Evolutionary conservation across 2,329 filamentous ascomycete species (phyloP).

Genomic region (Harringtonia lauricola): DNA sequence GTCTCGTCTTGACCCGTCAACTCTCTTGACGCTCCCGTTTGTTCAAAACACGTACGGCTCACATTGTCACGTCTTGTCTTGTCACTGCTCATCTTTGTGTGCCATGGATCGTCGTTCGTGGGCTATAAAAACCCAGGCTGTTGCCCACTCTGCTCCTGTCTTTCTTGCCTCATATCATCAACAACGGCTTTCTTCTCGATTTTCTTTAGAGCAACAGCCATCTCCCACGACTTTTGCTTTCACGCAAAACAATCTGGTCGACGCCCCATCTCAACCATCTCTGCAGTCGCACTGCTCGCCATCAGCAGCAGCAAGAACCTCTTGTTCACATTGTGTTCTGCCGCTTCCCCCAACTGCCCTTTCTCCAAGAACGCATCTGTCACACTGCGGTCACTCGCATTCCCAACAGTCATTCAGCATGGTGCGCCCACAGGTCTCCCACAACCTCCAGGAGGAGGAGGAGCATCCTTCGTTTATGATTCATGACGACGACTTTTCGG

Average conservation of each 20-base stretch:
- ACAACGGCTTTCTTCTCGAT: too few species aligned
- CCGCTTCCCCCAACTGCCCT: too few species aligned
- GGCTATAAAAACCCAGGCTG: slow-evolving; percentile 10
- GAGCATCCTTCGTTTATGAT: neutral
- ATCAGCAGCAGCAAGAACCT: too few species aligned
- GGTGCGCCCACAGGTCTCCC: neutral
- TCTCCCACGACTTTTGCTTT: too few species aligned
- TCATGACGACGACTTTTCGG: neutral
- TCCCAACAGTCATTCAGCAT: neutral
- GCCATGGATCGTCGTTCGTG: neutral
- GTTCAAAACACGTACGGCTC: neutral
- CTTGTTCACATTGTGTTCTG: too few species aligned
- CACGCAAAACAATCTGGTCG: too few species aligned
- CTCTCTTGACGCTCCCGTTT: neutral
- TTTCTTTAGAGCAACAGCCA: too few species aligned
- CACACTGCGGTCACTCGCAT: neutral
- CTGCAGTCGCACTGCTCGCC: too few species aligned
- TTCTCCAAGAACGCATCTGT: too few species aligned
- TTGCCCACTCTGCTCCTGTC: slow-evolving; percentile 2
- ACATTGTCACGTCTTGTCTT: too few species aligned
- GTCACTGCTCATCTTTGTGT: neutral
- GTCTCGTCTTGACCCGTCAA: neutral
- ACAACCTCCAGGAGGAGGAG: neutral
- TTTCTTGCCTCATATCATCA: neutral
- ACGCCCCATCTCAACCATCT: too few species aligned